Conservation (phyloP, 352 stramenopile genomes). For the Globisporangium mamillatum region DNA sequence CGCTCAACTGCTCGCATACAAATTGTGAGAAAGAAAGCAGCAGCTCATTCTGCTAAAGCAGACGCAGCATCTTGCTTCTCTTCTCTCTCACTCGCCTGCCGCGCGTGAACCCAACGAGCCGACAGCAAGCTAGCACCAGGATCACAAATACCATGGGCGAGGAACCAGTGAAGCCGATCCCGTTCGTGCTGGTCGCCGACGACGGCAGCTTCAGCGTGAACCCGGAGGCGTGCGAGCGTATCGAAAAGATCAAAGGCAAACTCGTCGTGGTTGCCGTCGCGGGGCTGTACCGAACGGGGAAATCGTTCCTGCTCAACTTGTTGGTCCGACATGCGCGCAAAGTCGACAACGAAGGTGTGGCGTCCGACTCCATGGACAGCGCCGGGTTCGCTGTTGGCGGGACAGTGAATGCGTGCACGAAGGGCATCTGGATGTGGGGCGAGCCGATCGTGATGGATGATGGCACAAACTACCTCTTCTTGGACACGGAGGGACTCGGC, state of each 20-base stretch:
- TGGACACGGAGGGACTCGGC: conserved; percentile 89
- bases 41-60: neutral
- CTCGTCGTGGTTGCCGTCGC: conserved; percentile 86
- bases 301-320: conserved; percentile 89
- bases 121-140: conserved; percentile 1
- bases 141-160: conserved; percentile 32
- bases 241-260: conserved; percentile 73
- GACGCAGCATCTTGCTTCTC: neutral
- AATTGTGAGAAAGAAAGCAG: conserved; percentile 2
- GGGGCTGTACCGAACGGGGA: conserved; percentile 88
- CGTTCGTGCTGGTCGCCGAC: conserved; percentile 79
- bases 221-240: conserved; percentile 58
- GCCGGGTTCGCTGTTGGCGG: conserved; percentile 77
- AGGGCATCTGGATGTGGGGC: conserved; percentile 92
- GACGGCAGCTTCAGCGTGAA: conserved; percentile 80
- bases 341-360: conserved; percentile 23
- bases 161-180: conserved; percentile 51
- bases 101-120: neutral
- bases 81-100: neutral
- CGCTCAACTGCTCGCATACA: neutral
- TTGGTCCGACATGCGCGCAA: conserved; percentile 59
- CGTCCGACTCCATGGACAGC: conserved; percentile 16
- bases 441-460: conserved; percentile 67
- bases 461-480: conserved; percentile 74
- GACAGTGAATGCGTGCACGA: conserved; percentile 88